Percentiles rank a stretch among this genome's conserved stretches.
These are phyloP conservation scores for Trichopus zeylanicus DNA, from an alignment of 116 monocot genomes.

Conservation along the genomic window DNA sequence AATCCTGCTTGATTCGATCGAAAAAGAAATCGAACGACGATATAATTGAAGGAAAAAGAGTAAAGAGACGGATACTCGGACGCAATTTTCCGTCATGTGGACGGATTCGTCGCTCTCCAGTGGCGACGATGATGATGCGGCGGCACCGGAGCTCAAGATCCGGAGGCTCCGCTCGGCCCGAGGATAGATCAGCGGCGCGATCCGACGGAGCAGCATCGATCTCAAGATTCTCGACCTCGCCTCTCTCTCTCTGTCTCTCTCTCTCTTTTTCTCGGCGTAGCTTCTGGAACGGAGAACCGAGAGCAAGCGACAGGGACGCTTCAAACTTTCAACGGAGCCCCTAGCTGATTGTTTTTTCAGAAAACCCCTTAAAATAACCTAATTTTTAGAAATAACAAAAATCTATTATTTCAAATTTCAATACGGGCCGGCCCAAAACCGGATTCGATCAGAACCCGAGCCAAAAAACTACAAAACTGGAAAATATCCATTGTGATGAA, in stretches of 20 bases:
- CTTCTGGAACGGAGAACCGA: neutral
- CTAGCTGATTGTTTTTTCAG: too few relatives aligned
- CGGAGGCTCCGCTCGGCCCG: neutral
- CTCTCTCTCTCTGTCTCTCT: too few relatives aligned
- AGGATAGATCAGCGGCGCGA: neutral
- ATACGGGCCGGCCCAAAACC: too few relatives aligned
- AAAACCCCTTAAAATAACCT: too few relatives aligned
- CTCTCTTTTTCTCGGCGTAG: neutral
- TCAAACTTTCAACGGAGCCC: too few relatives aligned
- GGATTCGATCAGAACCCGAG: too few relatives aligned
- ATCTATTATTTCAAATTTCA: too few relatives aligned
- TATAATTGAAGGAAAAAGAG: neutral
- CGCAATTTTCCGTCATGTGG: conserved; percentile 53
- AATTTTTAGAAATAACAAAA: too few relatives aligned
- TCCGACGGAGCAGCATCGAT: neutral
- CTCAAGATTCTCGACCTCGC: too few relatives aligned
- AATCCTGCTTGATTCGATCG: neutral
- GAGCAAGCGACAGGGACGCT: too few relatives aligned
- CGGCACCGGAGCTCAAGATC: conserved; percentile 19
- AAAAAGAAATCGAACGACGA: neutral
- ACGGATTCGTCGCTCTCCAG: conserved; percentile 13
- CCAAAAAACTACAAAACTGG: too few relatives aligned
- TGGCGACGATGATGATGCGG: conserved; percentile 2
- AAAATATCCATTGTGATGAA: too few relatives aligned
- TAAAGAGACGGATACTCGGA: conserved; percentile 24